Percentiles rank a stretch among this genome's conserved stretches.
phyloP scores from a whole-genome alignment of 108 stramenopile genomes.

The Cylindrotheca closterium region DNA sequence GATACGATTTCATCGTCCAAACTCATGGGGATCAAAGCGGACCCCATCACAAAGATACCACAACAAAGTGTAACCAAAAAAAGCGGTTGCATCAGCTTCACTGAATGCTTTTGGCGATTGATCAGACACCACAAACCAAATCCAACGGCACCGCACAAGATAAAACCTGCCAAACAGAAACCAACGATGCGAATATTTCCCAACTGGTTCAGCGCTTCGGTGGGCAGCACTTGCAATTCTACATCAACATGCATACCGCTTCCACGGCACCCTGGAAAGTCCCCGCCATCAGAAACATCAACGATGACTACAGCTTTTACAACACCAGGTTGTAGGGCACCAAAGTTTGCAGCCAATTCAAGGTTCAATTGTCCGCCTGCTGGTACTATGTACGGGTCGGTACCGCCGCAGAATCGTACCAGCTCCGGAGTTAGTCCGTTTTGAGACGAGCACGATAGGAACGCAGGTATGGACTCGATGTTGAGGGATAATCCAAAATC shows the following conservation, averaged over 20 bases:
- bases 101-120: slow-evolving; percentile 6
- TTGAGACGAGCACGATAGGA: no score
- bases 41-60: slow-evolving; percentile 44
- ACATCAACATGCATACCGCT: neutral
- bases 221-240: neutral
- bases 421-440: slow-evolving; percentile 11
- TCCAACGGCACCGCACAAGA: neutral
- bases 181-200: slow-evolving; percentile 12
- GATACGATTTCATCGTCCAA: slow-evolving; percentile 23
- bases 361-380: neutral
- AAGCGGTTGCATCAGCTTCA: slow-evolving; percentile 35
- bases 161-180: slow-evolving; percentile 3
- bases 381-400: no score
- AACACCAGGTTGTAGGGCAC: slow-evolving; percentile 1
- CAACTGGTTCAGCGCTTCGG: neutral
- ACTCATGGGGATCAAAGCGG: slow-evolving; percentile 21
- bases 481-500: no score
- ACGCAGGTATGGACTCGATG: slow-evolving; percentile 1
- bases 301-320: slow-evolving; percentile 2
- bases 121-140: slow-evolving; percentile 5
- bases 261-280: slow-evolving; percentile 12
- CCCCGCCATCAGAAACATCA: slow-evolving; percentile 6
- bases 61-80: slow-evolving; percentile 37
- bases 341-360: slow-evolving; percentile 1
- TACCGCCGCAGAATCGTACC: neutral